Conservation (phyloP, 306 rosid species). For the Lathyrus tuberosus region DNA sequence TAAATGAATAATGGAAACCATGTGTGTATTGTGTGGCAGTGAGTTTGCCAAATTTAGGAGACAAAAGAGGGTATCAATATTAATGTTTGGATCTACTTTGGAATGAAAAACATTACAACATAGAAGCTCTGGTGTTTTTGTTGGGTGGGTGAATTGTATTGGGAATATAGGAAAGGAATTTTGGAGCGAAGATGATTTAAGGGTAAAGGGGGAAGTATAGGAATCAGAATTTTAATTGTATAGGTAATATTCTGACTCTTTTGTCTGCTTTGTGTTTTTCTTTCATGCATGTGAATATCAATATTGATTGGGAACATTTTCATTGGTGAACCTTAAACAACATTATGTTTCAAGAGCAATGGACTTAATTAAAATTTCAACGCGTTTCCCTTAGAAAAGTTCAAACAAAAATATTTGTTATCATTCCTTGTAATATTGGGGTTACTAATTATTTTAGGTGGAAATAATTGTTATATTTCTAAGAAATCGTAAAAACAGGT, state of each 20-base stretch:
- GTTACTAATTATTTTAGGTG: neutral
- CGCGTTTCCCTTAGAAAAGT: conserved; percentile 17
- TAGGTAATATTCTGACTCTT: conserved; percentile 36
- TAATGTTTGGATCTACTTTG: conserved; percentile 49
- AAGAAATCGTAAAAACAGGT: too few species aligned
- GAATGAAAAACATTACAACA: conserved; percentile 43
- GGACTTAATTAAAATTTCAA: conserved; percentile 41
- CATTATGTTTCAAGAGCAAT: conserved; percentile 43
- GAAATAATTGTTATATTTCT: neutral
- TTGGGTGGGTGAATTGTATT: conserved; percentile 37
- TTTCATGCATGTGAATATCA: neutral
- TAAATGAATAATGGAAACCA: conserved; percentile 41
- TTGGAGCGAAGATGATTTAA: neutral
- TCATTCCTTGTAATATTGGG: neutral
- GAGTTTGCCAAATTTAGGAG: conserved; percentile 40
- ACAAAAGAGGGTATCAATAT: conserved; percentile 47
- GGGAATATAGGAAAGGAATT: conserved; percentile 15
- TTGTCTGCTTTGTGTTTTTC: conserved; percentile 33
- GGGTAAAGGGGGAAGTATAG: conserved; percentile 13
- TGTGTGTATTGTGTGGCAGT: too few species aligned
- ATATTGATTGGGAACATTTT: too few species aligned
- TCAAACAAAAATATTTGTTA: conserved; percentile 24
- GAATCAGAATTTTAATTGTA: conserved; percentile 41
- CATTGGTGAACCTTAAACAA: neutral
- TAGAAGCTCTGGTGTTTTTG: conserved; percentile 19